These are phyloP conservation scores for Canavalia gladiata DNA, from an alignment of 306 rosid species.

Conservation along the genomic window DNA sequence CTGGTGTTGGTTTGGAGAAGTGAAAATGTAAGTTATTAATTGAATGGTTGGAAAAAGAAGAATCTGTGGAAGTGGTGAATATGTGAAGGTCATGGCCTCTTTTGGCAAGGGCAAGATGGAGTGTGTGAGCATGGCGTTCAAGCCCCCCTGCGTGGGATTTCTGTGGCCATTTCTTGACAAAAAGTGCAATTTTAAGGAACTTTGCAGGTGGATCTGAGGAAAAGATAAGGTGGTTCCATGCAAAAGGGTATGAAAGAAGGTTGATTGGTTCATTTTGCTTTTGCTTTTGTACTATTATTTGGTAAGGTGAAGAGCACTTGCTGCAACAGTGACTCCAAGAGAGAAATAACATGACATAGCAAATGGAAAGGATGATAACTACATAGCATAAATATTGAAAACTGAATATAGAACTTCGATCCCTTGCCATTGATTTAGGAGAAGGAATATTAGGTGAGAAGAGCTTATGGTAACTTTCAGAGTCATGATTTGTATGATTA, in stretches of 20 bases:
- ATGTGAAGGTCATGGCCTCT: slow-evolving; percentile 82
- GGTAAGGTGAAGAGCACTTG: slow-evolving; percentile 55
- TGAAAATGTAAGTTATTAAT: slow-evolving; percentile 59
- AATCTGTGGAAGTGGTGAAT: slow-evolving; percentile 63
- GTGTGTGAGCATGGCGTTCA: slow-evolving; percentile 81
- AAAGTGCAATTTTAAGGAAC: slow-evolving; percentile 70
- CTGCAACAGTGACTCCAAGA: slow-evolving; percentile 60
- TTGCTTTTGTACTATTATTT: slow-evolving; percentile 47
- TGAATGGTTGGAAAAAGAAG: slow-evolving; percentile 49
- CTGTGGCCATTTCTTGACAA: slow-evolving; percentile 85
- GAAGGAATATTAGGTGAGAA: slow-evolving; percentile 12
- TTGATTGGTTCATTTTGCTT: slow-evolving; percentile 43
- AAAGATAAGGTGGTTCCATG: slow-evolving; percentile 69
- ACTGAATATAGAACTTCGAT: slow-evolving; percentile 47
- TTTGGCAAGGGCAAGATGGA: slow-evolving; percentile 75
- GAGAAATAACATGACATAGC: slow-evolving; percentile 55
- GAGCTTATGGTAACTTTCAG: not conserved
- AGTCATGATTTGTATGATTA: slow-evolving; percentile 12
- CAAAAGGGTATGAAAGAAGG: slow-evolving; percentile 67
- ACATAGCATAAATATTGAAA: slow-evolving; percentile 53
- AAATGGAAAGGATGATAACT: slow-evolving; percentile 51
- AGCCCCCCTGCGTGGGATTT: slow-evolving; percentile 76
- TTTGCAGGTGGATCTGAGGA: slow-evolving; percentile 59
- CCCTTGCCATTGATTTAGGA: slow-evolving; percentile 57
- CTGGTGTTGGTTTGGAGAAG: slow-evolving; percentile 74